Conservation (phyloP, 2,329 filamentous ascomycete genomes). For the Chrysoporthe puriensis region DNA sequence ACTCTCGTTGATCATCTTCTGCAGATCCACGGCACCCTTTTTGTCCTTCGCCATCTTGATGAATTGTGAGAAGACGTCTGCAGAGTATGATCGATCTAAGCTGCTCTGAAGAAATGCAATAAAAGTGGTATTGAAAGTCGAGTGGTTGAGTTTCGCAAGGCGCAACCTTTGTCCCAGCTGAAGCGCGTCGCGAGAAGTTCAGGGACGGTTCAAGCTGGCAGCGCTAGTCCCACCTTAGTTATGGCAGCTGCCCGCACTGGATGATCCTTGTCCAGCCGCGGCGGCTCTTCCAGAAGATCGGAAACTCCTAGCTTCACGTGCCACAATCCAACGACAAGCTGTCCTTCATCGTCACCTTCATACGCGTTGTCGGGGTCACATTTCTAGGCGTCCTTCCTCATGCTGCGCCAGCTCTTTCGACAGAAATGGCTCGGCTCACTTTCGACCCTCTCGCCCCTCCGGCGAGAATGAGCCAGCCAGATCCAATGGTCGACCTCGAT, state of each 20-base stretch:
- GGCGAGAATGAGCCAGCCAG: slow-evolving; percentile 31
- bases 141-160: not conserved
- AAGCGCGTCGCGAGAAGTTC: slow-evolving; percentile 7
- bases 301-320: slow-evolving; percentile 6
- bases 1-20: slow-evolving; percentile 61
- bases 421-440: slow-evolving; percentile 20
- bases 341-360: not conserved
- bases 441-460: slow-evolving; percentile 26
- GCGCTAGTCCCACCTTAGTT: not conserved
- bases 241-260: not conserved
- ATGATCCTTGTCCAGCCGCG: not conserved
- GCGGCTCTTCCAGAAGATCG: not conserved
- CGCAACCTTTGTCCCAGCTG: not conserved
- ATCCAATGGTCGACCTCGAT: slow-evolving; percentile 57
- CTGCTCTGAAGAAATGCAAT: not conserved
- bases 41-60: slow-evolving; percentile 32
- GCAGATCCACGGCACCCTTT: slow-evolving; percentile 51
- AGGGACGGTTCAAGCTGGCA: not conserved
- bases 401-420: not conserved
- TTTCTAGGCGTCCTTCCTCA: not conserved
- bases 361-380: not conserved
- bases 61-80: not conserved
- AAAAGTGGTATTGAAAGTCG: not conserved
- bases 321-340: slow-evolving; percentile 21
- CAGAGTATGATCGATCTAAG: not conserved